Conservation (phyloP, 495 filamentous ascomycete species). For the Penicillium robsamsonii region DNA sequence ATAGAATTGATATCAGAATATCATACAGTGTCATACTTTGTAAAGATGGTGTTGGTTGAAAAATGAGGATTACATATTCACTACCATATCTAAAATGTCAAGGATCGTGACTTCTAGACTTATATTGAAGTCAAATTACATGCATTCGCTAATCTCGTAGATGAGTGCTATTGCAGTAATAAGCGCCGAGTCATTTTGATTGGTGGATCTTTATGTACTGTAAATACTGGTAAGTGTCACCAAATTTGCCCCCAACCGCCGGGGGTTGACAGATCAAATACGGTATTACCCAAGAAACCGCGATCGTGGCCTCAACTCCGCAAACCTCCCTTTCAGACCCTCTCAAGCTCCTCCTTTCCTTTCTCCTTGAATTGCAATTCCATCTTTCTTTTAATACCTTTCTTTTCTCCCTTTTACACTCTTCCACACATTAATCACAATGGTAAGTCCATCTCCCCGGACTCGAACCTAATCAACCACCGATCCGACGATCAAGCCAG, state of each 20-base stretch:
- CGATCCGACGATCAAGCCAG: slow-evolving; percentile 10
- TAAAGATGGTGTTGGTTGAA: neutral
- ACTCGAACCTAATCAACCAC: slow-evolving; percentile 11
- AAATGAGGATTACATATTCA: neutral
- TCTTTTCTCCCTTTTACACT: slow-evolving; percentile 9
- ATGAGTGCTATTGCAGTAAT: neutral
- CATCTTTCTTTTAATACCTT: slow-evolving; percentile 5
- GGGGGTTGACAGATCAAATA: slow-evolving; percentile 14
- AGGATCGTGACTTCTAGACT: neutral
- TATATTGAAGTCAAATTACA: neutral
- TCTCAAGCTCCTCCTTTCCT: slow-evolving; percentile 15
- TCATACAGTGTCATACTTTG: neutral
- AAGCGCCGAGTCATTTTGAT: slow-evolving; percentile 11
- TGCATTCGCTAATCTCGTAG: neutral
- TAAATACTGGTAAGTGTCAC: slow-evolving; percentile 15
- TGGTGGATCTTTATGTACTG: slow-evolving; percentile 14
- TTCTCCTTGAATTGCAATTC: slow-evolving; percentile 10
- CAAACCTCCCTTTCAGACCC: slow-evolving; percentile 22
- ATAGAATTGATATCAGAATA: neutral
- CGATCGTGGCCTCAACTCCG: slow-evolving; percentile 50
- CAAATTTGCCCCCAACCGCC: neutral
- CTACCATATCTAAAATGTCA: neutral
- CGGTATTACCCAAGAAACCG: slow-evolving; percentile 36
- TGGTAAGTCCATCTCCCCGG: slow-evolving; percentile 31
- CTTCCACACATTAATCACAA: slow-evolving; percentile 29